Base-by-base conservation (phyloP, 2,329 filamentous ascomycete species). In the Aspergillus carbonarius region DNA sequence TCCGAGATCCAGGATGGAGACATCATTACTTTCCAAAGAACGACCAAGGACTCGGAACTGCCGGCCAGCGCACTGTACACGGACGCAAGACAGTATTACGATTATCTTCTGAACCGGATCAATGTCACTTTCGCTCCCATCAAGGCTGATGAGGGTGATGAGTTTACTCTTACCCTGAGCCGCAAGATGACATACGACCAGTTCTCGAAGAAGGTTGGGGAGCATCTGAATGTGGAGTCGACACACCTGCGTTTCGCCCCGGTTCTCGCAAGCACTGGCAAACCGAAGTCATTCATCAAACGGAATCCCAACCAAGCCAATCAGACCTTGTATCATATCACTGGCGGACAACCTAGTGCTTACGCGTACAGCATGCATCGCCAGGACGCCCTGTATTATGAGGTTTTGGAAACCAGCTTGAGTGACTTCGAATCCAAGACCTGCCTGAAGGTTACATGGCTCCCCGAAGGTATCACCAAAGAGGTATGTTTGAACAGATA, bases 1-100 rank as follows among this genome's bases (percentile, higher is more conserved):
- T 95, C 95, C 1, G 96, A 99, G 74, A 89, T 99, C 23, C 93
- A 98, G 72, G 93, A 99, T 68, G 95, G 95, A 50, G 95, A 99
- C 71, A 96, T 99, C 66, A 87, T 99, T 57, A 96, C 93, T 71
- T 97, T 98, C 78, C 95, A 99, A 73, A 85, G 85, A 60, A 79
- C 83, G 25, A 77, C 85, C 35, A 78, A 76, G 55, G 76, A 78
- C 34, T 67, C 71, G 12, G 72, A 76, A 27, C 57, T 78, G 20
- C 72, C 75, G 8, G 58, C 73, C n/a, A 74, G 71, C 4, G 82
- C 80, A 32, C 73, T 81, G 6, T 86, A 83, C 63, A 75, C 75
- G 13, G 91, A 96, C 69, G 91, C 92, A 1, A 86, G 88, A 60
- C 85, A 91, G 51, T 98, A 92, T 75, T 99, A 99, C 74, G 95